Conservation (phyloP, 306 rosid species). For the Lathyrus sativus region DNA sequence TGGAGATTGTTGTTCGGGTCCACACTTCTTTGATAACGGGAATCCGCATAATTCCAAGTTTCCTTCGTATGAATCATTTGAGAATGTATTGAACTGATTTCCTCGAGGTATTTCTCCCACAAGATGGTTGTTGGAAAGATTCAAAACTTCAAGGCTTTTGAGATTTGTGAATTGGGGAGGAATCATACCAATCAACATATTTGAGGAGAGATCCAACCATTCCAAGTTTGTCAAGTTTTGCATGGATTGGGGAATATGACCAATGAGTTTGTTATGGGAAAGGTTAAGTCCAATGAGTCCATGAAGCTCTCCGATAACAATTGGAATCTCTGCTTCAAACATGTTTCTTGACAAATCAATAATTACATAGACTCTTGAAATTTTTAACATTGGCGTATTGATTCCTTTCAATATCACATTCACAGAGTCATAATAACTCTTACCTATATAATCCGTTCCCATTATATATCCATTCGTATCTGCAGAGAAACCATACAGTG, state of each 20-base stretch:
- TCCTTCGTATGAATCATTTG: slow-evolving; percentile 36
- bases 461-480: no score
- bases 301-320: slow-evolving; percentile 27
- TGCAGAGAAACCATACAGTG: no score
- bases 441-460: no score
- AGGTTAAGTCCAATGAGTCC: slow-evolving; percentile 37
- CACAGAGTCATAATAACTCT: no score
- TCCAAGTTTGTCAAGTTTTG: slow-evolving; percentile 39
- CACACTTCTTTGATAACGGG: slow-evolving; percentile 37
- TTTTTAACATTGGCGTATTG: accelerated
- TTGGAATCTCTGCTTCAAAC: slow-evolving; percentile 47
- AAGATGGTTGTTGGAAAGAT: slow-evolving; percentile 41
- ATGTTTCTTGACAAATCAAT: slow-evolving; percentile 45
- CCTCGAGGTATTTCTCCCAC: slow-evolving; percentile 46
- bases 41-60: slow-evolving; percentile 41
- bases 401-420: slow-evolving; percentile 17
- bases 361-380: not conserved
- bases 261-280: slow-evolving; percentile 37
- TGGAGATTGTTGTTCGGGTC: not conserved
- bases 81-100: slow-evolving; percentile 43
- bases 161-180: slow-evolving; percentile 32
- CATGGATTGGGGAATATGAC: slow-evolving; percentile 37
- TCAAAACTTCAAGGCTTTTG: not conserved
- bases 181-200: slow-evolving; percentile 24
- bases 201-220: slow-evolving; percentile 50